phyloP scores from a whole-genome alignment of 805 yeast genomes.

The Starmerella floricola region DNA sequence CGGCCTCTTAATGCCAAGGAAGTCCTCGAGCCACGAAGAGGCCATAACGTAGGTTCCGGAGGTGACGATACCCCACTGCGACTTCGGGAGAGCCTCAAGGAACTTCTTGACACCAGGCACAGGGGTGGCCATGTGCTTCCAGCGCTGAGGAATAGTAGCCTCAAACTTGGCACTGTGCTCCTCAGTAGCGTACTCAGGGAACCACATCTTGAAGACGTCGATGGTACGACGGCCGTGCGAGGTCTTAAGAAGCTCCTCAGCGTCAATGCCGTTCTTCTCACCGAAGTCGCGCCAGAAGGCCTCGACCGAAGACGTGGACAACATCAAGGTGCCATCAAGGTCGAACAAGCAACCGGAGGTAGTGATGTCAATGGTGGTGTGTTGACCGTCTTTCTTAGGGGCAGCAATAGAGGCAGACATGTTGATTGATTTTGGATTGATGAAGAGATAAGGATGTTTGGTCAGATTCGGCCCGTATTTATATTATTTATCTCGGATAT shows the following conservation, averaged over 20 bases:
- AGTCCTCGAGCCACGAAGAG: slow-evolving; percentile 57
- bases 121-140: slow-evolving; percentile 60
- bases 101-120: slow-evolving; percentile 66
- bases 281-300: slow-evolving; percentile 72
- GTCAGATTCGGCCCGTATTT: too few relatives aligned
- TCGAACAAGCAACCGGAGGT: slow-evolving; percentile 54
- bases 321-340: slow-evolving; percentile 77
- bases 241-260: slow-evolving; percentile 57
- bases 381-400: slow-evolving; percentile 10
- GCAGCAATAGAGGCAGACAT: slow-evolving; percentile 15
- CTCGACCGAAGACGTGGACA: slow-evolving; percentile 72
- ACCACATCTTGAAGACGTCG: slow-evolving; percentile 61
- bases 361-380: slow-evolving; percentile 21
- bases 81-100: slow-evolving; percentile 32
- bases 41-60: slow-evolving; percentile 72
- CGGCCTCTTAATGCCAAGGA: slow-evolving; percentile 51
- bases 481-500: background rate
- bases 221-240: slow-evolving; percentile 77
- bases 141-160: slow-evolving; percentile 55
- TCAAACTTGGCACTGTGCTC: slow-evolving; percentile 57
- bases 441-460: too few relatives aligned
- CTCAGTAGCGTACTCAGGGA: slow-evolving; percentile 60
- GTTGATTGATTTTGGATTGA: too few relatives aligned
- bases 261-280: slow-evolving; percentile 52
- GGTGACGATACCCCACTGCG: slow-evolving; percentile 72